Base-by-base conservation (phyloP, 2,329 filamentous ascomycete genomes). In the Fusarium sublunatum region DNA sequence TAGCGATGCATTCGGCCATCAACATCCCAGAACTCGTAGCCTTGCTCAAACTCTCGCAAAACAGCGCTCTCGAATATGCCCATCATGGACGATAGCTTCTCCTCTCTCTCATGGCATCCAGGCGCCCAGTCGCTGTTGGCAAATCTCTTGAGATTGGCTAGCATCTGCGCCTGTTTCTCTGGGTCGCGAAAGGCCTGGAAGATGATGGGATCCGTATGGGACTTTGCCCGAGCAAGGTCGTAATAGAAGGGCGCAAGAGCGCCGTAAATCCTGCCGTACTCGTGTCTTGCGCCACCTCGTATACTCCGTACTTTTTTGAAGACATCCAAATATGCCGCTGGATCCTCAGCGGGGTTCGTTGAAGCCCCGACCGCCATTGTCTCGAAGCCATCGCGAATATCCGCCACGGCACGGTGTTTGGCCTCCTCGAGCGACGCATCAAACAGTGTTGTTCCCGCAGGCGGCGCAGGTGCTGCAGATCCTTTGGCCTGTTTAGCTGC, bases 211-310 rank as follows among this genome's bases (percentile, higher is more conserved):
- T 97, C 91, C 12, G 91, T 86, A 78, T 91, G 92, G 62, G 81
- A 91, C 78, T 83, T 87, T 3, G 89, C 88, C 61, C 81, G 83
- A 32, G 86, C 87, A 38, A 98, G 84, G 74, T 99, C 92, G 64
- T 87, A 86, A 77, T 98, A 99, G 69, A 96, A 94, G 0, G 93
- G 93, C 10, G 89, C 91, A 67, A 99, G 77, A 5, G 91, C 91
- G n/a, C 88, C 90, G 76, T 98, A 96, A 12, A 98, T 83, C 74
- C 90, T 96, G 13, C 91, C 94, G 73, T 93, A 99, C 75, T 98
- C 93, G 69, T 95, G 88, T 60, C 93, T 86, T 40, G 95, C 95
- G 69, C 88, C 86, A 5, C 94, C 95, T 38, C 95, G 85, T 46
- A 96, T 86, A 43, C 94, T 98, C 70, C 84, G 87, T 26, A 88